These are phyloP conservation scores for Linderina pennispora DNA, from an alignment of 192 early-diverging fungal genomes.

Conservation along the genomic window DNA sequence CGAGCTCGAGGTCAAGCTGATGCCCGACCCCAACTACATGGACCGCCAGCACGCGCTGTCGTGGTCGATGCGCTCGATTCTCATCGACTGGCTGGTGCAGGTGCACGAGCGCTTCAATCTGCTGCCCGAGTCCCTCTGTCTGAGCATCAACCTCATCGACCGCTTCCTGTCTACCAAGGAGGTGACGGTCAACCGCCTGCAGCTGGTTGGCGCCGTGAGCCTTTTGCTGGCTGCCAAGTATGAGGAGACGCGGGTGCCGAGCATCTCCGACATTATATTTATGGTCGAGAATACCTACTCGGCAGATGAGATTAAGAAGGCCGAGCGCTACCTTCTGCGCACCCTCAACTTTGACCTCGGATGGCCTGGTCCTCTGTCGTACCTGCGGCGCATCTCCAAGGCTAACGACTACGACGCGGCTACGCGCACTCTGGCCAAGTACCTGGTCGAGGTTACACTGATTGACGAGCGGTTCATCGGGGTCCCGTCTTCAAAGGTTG, in stretches of 20 bases:
- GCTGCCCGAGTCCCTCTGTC: slow-evolving; percentile 54
- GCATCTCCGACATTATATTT: slow-evolving; percentile 46
- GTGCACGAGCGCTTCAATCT: slow-evolving; percentile 54
- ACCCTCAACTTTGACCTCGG: slow-evolving; percentile 56
- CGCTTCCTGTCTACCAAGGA: slow-evolving; percentile 50
- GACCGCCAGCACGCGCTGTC: slow-evolving; percentile 36
- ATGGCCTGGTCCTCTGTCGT: slow-evolving; percentile 52
- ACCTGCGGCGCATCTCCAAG: slow-evolving; percentile 53
- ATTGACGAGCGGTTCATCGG: slow-evolving; percentile 52
- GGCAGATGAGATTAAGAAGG: slow-evolving; percentile 43
- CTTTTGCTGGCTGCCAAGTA: slow-evolving; percentile 54
- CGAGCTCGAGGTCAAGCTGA: slow-evolving; percentile 51
- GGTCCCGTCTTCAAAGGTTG: slow-evolving; percentile 44
- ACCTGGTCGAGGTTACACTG: slow-evolving; percentile 52
- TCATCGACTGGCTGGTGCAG: slow-evolving; percentile 55
- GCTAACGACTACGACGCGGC: slow-evolving; percentile 54
- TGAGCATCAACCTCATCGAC: slow-evolving; percentile 54
- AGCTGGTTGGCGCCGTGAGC: slow-evolving; percentile 49
- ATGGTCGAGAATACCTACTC: slow-evolving; percentile 45
- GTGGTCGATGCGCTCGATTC: slow-evolving; percentile 48
- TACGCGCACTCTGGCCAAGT: slow-evolving; percentile 55
- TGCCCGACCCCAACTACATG: slow-evolving; percentile 52
- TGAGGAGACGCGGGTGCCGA: slow-evolving; percentile 52
- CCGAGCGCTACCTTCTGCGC: slow-evolving; percentile 52
- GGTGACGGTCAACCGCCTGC: slow-evolving; percentile 47